Base-by-base conservation (phyloP, 2,329 filamentous ascomycete genomes). In the Fusarium sp. region DNA sequence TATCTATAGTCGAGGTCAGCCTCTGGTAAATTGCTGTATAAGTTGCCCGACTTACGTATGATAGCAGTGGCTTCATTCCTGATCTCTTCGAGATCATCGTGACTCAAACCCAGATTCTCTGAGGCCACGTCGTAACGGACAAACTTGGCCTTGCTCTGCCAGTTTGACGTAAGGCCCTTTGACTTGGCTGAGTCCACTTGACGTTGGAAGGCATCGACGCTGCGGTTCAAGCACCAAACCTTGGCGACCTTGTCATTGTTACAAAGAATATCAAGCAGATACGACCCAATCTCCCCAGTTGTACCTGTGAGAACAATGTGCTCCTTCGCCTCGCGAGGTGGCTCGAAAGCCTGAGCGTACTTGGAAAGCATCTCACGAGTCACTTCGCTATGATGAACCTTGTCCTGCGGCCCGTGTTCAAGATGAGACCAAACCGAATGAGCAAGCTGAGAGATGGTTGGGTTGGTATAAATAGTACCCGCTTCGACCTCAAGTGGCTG, bases 171-270 rank as follows among this genome's bases (percentile, higher is more conserved):
- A 10, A 56, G 53, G 7, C 38, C 53, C 12, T 56, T 56, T 9
- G 20, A 30, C 26, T 56, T 56, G 12, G 22, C 22, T 6, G 38
- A 56, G 26, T 56, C 53, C 18, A 15, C 22, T 15, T 56, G 53
- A 3, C 53, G 53, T 13, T 56, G 53, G 22, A 56, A 56, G 26
- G 36, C 38, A 12, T 56, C 26, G 36, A 17, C 22, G 5, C 53
- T 44, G 3, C 53, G 53, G 53, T 56, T 56, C 38, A 56, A 44
- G 15, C 53, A 56, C 53, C 53, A 56, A 18, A 56, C 22, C 20
- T 42, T 56, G 53, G 12, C 38, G 8, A 56, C 38, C 38, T 44
- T 56, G 22, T 44, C 38, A 13, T 56, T 56, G 5, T 42, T 42
- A 1, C 26, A 56, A 8, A 56, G 36, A 8, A 24, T 26, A 11